Evolutionary conservation across 2,329 filamentous ascomycete genomes (phyloP).

Genomic region (Pezicula radicicola): DNA sequence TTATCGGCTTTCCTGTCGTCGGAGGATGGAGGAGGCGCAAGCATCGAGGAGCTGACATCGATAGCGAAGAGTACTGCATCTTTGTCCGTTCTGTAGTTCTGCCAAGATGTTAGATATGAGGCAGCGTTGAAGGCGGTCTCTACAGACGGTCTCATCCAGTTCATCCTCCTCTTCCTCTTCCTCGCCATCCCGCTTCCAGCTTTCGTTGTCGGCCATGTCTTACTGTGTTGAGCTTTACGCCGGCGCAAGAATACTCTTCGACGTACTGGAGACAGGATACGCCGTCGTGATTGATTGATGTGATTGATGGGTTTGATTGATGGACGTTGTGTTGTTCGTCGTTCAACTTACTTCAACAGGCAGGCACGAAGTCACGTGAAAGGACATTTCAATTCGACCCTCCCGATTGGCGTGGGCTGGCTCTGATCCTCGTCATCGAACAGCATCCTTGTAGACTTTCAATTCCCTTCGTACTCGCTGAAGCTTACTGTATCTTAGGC

Average conservation of each 20-base stretch:
- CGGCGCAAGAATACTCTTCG: background rate
- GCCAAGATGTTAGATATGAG: constrained; percentile 7
- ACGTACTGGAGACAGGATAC: background rate
- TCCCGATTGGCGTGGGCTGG: constrained; percentile 3
- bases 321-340: background rate
- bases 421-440: background rate
- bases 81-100: constrained; percentile 89
- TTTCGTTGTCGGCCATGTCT: constrained; percentile 18
- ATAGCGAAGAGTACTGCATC: constrained; percentile 99
- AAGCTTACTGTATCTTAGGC: background rate
- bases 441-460: constrained; percentile 6
- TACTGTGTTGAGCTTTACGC: background rate
- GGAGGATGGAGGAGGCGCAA: constrained; percentile 60
- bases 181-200: constrained; percentile 31
- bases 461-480: background rate
- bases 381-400: constrained; percentile 1
- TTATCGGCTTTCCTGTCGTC: constrained; percentile 73
- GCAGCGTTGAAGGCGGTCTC: background rate
- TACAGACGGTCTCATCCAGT: constrained; percentile 58
- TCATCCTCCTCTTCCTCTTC: constrained; percentile 71
- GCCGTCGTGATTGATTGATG: background rate
- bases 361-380: background rate
- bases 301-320: background rate
- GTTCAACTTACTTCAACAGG: background rate
- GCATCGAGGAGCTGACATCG: constrained; percentile 86